A percentile compares a stretch with the other conserved stretches of the same genome.
Evolutionary conservation across 2,329 filamentous ascomycete genomes (phyloP).

Genomic region (Tolypocladium paradoxum): DNA sequence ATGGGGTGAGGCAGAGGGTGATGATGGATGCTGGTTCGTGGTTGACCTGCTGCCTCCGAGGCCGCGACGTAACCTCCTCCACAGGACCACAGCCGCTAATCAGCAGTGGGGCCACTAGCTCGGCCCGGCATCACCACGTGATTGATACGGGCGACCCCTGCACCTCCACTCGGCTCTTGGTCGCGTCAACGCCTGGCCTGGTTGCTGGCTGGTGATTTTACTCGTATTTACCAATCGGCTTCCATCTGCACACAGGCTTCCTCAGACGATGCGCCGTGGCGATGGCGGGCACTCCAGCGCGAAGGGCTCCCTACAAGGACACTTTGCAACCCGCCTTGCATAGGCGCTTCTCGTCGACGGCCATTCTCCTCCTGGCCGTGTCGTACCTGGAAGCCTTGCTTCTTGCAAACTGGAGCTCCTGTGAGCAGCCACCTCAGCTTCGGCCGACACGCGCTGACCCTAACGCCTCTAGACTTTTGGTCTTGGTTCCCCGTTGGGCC

Average conservation of each 20-base stretch:
- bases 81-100: constrained; percentile 3
- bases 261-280: constrained; percentile 32
- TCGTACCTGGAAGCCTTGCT: constrained; percentile 65
- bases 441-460: constrained; percentile 4
- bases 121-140: constrained; percentile 16
- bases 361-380: constrained; percentile 54
- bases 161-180: constrained; percentile 1
- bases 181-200: constrained; percentile 9
- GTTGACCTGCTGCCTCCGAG: constrained; percentile 9
- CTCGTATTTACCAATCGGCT: constrained; percentile 16
- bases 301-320: constrained; percentile 64
- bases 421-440: constrained; percentile 36
- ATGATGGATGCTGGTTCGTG: neutral
- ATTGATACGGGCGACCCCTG: constrained; percentile 6
- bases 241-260: constrained; percentile 4
- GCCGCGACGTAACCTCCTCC: constrained; percentile 16
- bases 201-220: constrained; percentile 24
- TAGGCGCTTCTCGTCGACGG: constrained; percentile 72
- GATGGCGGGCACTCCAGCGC: constrained; percentile 43
- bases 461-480: constrained; percentile 58
- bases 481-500: constrained; percentile 73
- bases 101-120: constrained; percentile 1
- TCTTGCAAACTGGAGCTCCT: constrained; percentile 57
- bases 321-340: constrained; percentile 85
- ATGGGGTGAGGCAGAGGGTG: neutral